Percentiles rank a stretch among this genome's conserved stretches.
Conservation (phyloP, 495 filamentous ascomycete genomes). For the Podospora sp. region DNA sequence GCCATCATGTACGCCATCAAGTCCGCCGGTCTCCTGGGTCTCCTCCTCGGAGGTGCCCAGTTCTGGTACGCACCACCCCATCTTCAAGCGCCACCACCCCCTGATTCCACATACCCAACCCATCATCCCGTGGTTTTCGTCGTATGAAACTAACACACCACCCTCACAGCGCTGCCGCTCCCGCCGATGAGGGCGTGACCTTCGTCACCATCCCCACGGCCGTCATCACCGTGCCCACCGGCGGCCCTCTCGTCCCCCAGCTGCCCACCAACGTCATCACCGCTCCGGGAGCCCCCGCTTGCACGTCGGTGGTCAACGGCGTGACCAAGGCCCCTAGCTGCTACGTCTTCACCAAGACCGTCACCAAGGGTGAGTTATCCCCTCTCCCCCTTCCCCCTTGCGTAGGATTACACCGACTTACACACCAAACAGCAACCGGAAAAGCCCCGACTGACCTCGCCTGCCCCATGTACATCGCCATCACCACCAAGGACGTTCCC, state of each 20-base stretch:
- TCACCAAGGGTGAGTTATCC: not conserved
- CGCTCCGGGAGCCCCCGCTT: not conserved
- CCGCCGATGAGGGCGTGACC: not conserved
- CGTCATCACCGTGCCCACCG: not conserved
- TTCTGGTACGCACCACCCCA: not conserved
- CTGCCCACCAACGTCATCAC: not conserved
- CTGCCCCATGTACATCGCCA: constrained; percentile 13
- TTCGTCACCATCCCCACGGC: not conserved
- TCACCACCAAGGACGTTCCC: constrained; percentile 6
- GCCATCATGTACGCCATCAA: constrained; percentile 12
- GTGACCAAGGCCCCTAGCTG: constrained; percentile 17
- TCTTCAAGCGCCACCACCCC: not conserved
- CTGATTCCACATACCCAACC: too few relatives aligned
- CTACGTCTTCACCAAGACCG: constrained; percentile 27
- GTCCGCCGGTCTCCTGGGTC: constrained; percentile 13
- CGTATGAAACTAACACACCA: not conserved
- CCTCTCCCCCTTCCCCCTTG: too few relatives aligned
- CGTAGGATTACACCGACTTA: too few relatives aligned
- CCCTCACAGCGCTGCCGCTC: not conserved
- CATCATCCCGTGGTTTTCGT: too few relatives aligned
- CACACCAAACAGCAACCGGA: not conserved
- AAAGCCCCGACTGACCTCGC: not conserved
- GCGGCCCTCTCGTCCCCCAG: not conserved
- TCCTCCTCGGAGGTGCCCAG: constrained; percentile 5
- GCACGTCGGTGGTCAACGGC: not conserved